phyloP scores from a whole-genome alignment of 805 yeast genomes.

The Yarrowia deformans region DNA sequence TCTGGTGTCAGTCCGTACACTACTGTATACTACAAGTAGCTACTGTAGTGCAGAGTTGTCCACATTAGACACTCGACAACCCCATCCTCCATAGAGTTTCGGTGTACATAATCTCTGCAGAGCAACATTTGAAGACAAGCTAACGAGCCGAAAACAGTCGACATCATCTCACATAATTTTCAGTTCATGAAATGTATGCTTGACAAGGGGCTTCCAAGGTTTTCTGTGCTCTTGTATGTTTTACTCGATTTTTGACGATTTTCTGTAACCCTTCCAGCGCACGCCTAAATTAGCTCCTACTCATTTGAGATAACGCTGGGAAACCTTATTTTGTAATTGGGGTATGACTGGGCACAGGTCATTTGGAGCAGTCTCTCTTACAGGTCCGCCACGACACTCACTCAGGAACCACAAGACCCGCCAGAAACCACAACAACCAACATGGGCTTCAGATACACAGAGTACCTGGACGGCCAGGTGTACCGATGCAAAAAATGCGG shows the following conservation, averaged over 20 bases:
- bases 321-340: slow-evolving; percentile 3
- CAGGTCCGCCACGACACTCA: background rate
- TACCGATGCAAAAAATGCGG: slow-evolving; percentile 54
- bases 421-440: background rate
- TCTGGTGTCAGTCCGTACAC: no score
- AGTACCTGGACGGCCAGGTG: slow-evolving; percentile 51
- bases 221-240: background rate
- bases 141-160: no score
- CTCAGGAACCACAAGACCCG: background rate
- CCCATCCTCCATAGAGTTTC: background rate
- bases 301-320: slow-evolving; percentile 11
- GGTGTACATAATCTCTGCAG: slow-evolving; percentile 11
- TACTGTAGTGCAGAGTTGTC: no score
- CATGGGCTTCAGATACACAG: slow-evolving; percentile 59
- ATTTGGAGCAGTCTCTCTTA: background rate
- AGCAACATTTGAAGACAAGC: background rate
- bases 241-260: background rate
- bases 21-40: no score
- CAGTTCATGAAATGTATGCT: no score
- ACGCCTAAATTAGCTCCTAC: slow-evolving; percentile 3
- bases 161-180: no score
- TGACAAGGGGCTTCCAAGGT: no score
- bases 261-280: background rate
- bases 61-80: background rate
- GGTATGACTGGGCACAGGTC: slow-evolving; percentile 1